Base-by-base conservation (phyloP, 1,139 yeast species). In the Yamadazyma triangularis region DNA sequence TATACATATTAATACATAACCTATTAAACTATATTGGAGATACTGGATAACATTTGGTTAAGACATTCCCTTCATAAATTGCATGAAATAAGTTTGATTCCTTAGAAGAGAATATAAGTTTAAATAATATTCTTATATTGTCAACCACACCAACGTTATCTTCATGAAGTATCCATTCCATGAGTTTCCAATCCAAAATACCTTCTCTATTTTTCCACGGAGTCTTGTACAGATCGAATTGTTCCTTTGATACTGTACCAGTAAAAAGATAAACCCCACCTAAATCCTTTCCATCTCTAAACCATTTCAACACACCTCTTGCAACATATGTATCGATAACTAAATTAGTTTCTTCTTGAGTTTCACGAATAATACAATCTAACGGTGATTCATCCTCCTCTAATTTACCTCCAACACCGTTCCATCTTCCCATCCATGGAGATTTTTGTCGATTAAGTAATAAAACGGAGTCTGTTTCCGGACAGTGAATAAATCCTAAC, bases 341-440 rank as follows among this genome's bases (percentile, higher is more conserved):
- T 25, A 70, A 45, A 2, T 70, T 73, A 0, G 75, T 64, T 42
- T 70, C 75, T 45, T 70, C 75, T 12, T 41, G 26, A 0, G 73
- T 60, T 44, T 70, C 75, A 29, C 75, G 41, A 4, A 60, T 51
- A 13, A 69, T 67, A 34, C 75, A 65, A 8, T 59, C 57, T 20
- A 53, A 37, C 2, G 73, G 64, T 2, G 58, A 38, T 41, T 66
- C 73, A 8, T 39, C 49, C 0, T 41, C 33, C 16, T 67, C 69
- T 12, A 69, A 41, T 40, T 70, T 69, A 1, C 76, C 76, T 3
- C 75, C 75, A 10, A 70, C 69, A 2, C 75, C 76, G 39, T 69
- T 69, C 74, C 75, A 70, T 32, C 66, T 49, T 2, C 76, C 76
- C 73, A 66, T 69, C 71, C 73, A 69, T 2, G 75, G 76, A 13